Evolutionary conservation across 1,284 basidiomycete genomes (phyloP).

Genomic region (Grifola frondosa): DNA sequence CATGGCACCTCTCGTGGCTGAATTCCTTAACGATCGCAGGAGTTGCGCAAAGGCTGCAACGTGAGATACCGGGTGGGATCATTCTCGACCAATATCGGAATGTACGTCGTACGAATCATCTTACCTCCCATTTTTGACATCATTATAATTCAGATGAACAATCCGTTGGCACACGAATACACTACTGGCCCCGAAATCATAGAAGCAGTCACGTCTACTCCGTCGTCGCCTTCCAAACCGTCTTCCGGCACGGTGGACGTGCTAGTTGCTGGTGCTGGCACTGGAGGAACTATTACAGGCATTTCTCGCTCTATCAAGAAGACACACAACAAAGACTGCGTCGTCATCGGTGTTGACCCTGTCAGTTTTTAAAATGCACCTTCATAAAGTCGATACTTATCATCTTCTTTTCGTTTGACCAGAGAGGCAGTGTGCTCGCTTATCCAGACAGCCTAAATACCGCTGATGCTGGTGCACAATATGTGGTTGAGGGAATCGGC

Average conservation of each 20-base stretch:
- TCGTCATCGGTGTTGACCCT: slow-evolving; percentile 89
- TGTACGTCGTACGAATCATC: slow-evolving; percentile 40
- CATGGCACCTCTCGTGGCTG: slow-evolving; percentile 62
- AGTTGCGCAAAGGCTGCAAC: slow-evolving; percentile 76
- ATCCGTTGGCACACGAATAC: slow-evolving; percentile 87
- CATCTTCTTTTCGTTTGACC: slow-evolving; percentile 2
- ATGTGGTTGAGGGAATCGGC: slow-evolving; percentile 92
- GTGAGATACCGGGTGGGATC: slow-evolving; percentile 81
- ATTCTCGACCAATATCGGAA: slow-evolving; percentile 92
- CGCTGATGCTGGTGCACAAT: slow-evolving; percentile 57
- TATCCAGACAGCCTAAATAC: slow-evolving; percentile 51
- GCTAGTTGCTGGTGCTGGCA: slow-evolving; percentile 89
- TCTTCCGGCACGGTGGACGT: slow-evolving; percentile 79
- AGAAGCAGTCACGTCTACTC: slow-evolving; percentile 63
- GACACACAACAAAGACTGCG: slow-evolving; percentile 65
- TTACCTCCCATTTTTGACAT: neutral
- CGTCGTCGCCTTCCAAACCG: slow-evolving; percentile 50
- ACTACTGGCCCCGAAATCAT: slow-evolving; percentile 91
- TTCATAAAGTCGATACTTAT: slow-evolving; percentile 1
- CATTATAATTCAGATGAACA: slow-evolving; percentile 52
- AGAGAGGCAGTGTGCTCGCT: slow-evolving; percentile 89
- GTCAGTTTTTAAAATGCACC: slow-evolving; percentile 58
- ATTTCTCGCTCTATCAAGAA: slow-evolving; percentile 83
- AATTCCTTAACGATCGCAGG: slow-evolving; percentile 82
- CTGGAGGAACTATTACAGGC: slow-evolving; percentile 93